Evolutionary conservation across 108 stramenopile species (phyloP).

Genomic region (Nannochloropsis oceanica): DNA sequence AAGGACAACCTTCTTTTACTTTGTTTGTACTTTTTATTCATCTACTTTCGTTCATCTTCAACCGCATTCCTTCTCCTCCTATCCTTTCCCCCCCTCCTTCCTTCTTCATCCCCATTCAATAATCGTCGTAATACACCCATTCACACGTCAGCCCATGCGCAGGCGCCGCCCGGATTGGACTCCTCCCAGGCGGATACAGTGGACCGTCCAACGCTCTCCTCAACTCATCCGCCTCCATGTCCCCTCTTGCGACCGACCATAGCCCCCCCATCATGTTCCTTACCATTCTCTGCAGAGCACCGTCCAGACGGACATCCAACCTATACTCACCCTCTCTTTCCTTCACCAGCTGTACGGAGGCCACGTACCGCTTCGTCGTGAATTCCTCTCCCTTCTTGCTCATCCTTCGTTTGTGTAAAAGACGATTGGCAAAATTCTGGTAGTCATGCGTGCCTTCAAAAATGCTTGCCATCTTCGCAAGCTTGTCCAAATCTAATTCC

Average conservation of each 20-base stretch:
- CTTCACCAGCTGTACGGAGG: slow-evolving; percentile 6
- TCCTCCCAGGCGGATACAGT: background rate
- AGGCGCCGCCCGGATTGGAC: slow-evolving; percentile 10
- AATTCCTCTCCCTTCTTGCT: background rate
- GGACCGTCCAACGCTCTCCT: background rate
- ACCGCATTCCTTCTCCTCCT: background rate
- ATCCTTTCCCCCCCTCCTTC: background rate
- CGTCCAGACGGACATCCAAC: slow-evolving; percentile 17
- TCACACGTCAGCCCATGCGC: slow-evolving; percentile 17
- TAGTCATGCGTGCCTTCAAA: slow-evolving; percentile 38
- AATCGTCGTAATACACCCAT: slow-evolving; percentile 15
- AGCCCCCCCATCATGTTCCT: slow-evolving; percentile 31
- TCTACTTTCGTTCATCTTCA: too few species aligned
- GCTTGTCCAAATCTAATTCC: slow-evolving; percentile 6
- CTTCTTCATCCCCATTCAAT: background rate
- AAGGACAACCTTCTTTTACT: too few species aligned
- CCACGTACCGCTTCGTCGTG: slow-evolving; percentile 18
- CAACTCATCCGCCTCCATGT: slow-evolving; percentile 12
- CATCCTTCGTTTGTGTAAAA: background rate
- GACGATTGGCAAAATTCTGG: slow-evolving; percentile 24
- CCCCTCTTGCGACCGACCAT: slow-evolving; percentile 15
- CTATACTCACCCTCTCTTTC: slow-evolving; percentile 22
- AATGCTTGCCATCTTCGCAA: background rate
- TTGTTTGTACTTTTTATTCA: too few species aligned
- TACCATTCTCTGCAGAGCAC: slow-evolving; percentile 41